Percentiles rank a stretch among this genome's conserved stretches.
Evolutionary conservation across 164 flowering plant species (phyloP).

Genomic region (Berberis vulgaris): DNA sequence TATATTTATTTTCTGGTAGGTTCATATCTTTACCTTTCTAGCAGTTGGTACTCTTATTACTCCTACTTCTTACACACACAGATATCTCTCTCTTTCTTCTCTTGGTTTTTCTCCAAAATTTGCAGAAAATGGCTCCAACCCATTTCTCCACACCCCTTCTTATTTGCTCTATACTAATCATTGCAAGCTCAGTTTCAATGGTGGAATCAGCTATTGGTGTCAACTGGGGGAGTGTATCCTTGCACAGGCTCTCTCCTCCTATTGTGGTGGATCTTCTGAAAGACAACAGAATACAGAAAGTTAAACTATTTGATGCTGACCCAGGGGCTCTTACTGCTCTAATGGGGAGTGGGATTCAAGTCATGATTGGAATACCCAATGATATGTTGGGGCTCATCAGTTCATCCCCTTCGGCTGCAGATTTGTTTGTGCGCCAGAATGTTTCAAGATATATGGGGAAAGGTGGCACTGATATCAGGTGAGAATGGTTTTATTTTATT

Average conservation of each 20-base stretch:
- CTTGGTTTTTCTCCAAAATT: background rate
- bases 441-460: conserved; percentile 44
- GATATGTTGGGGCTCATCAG: conserved; percentile 50
- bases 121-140: conserved; percentile 19
- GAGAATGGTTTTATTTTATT: background rate
- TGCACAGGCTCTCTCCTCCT: conserved; percentile 53
- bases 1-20: no score
- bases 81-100: background rate
- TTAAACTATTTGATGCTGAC: conserved; percentile 85
- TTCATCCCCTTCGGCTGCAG: conserved; percentile 57
- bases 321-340: conserved; percentile 40
- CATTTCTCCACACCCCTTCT: conserved; percentile 1
- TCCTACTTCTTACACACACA: no score
- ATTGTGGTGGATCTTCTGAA: conserved; percentile 70
- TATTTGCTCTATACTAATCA: conserved; percentile 3
- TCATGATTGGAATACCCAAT: conserved; percentile 89
- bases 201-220: conserved; percentile 51
- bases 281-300: conserved; percentile 57
- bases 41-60: no score
- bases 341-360: conserved; percentile 65
- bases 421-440: conserved; percentile 70
- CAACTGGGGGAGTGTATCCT: conserved; percentile 82
- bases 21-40: no score
- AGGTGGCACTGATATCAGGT: conserved; percentile 80
- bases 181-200: conserved; percentile 11